Evolutionary conservation across 345 rosid species (phyloP).

Genomic region (Psidium guajava): DNA sequence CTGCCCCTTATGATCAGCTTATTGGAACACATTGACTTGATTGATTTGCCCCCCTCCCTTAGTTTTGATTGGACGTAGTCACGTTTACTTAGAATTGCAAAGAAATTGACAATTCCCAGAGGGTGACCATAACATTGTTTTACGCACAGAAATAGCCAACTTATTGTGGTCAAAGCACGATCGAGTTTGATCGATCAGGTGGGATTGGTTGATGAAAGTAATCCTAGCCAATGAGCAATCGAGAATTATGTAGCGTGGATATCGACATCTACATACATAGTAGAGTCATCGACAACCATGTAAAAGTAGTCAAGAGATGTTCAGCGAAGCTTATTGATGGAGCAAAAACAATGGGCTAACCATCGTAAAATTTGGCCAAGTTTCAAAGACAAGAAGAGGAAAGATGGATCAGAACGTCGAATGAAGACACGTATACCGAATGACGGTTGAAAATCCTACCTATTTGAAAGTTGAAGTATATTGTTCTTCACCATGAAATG

Average conservation of each 20-base stretch:
- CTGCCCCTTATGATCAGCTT: neutral
- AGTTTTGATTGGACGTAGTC: too few species aligned
- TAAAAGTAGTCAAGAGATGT: neutral
- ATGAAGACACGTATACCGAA: neutral
- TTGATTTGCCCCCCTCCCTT: too few species aligned
- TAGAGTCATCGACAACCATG: neutral
- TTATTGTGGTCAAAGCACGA: neutral
- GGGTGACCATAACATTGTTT: neutral
- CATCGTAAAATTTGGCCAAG: neutral
- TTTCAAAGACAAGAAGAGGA: neutral
- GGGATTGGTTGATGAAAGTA: neutral
- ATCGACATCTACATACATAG: neutral
- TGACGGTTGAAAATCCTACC: neutral
- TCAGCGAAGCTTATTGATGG: neutral
- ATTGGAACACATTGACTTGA: neutral
- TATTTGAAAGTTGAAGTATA: neutral
- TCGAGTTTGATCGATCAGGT: neutral
- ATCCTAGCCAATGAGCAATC: neutral
- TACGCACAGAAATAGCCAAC: neutral
- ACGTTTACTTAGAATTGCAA: neutral
- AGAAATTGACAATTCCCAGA: neutral
- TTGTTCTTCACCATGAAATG: neutral
- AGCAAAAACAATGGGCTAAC: neutral
- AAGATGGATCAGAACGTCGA: neutral
- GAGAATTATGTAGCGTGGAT: neutral